Evolutionary conservation across 768 basidiomycete genomes (phyloP).

Genomic region (Podaxis sp.): DNA sequence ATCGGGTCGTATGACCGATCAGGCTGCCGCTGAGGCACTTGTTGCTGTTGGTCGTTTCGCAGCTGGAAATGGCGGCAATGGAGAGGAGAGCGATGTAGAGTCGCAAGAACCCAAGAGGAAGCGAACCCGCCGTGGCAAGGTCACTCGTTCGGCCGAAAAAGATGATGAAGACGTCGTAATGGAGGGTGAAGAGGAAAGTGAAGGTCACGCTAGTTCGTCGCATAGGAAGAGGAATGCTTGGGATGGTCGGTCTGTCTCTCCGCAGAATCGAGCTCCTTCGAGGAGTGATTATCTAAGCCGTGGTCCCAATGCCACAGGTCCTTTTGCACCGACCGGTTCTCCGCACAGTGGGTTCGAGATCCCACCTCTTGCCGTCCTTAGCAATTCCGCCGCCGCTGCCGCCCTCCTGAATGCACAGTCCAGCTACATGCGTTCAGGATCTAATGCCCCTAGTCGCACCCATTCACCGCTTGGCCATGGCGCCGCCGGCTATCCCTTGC

Average conservation of each 20-base stretch:
- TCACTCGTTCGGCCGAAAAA: constrained; percentile 22
- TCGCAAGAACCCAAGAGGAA: constrained; percentile 58
- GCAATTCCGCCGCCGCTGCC: constrained; percentile 26
- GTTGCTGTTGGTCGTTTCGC: constrained; percentile 72
- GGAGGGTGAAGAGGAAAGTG: constrained; percentile 38
- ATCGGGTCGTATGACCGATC: constrained; percentile 60
- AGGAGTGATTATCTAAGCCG: constrained; percentile 13
- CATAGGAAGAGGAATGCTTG: constrained; percentile 23
- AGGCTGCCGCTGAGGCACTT: constrained; percentile 86
- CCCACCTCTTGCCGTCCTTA: constrained; percentile 51
- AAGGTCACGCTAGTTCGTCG: constrained; percentile 20
- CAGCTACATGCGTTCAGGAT: constrained; percentile 64
- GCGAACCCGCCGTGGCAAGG: constrained; percentile 41
- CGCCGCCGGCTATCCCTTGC: constrained; percentile 24
- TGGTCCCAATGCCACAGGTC: constrained; percentile 7
- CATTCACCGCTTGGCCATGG: constrained; percentile 67
- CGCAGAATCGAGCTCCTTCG: constrained; percentile 35
- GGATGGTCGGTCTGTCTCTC: constrained; percentile 28
- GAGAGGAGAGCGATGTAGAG: constrained; percentile 44
- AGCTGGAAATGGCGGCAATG: constrained; percentile 28
- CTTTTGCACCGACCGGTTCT: constrained; percentile 15
- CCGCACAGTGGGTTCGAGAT: constrained; percentile 53
- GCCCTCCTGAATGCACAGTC: constrained; percentile 40
- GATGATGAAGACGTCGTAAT: constrained; percentile 50
- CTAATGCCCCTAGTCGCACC: constrained; percentile 66